Evolutionary conservation across 192 early-diverging fungal species (phyloP), one percentile per base, ranked within the genome.

Genomic region (Endogone sp.): DNA sequence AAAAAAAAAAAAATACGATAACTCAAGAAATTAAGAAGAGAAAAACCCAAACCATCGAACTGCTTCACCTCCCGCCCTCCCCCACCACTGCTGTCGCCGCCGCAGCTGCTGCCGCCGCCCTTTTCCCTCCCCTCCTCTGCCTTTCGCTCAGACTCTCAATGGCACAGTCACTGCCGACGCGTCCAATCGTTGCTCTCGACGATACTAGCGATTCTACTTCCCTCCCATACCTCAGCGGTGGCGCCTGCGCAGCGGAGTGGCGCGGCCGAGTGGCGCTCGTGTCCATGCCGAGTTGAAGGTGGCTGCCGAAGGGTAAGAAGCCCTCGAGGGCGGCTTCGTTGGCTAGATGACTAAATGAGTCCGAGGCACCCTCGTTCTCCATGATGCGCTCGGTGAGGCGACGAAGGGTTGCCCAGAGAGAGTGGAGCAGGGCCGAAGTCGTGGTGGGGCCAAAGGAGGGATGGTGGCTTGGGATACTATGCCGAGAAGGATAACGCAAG

Each of bases 381-480:
- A 78, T 70, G 56, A 72, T 29, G 58, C 74, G 76, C 21, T 60
- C 74, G 25, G 76, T 78, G 4, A 78, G 58, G 1, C 76, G 71
- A 29, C 72, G 60, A 21, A 78, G 29, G 29, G 67, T 69, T 29
- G 66, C 29, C 76, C 76, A 78, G 20, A 78, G 61, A 11, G 65
- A 55, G 2, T 71, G 64, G 10, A 70, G 55, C 31, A 78, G 37
- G n/a, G 71, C 62, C 10, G 76, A 73, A 22, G 72, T 73, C 3
- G 70, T 29, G 8, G 64, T 70, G 3, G 68, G 65, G 27, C 68
- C 60, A 37, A 76, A 56, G 2, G 72, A 66, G 26, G 76, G 76
- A 49, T 78, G 76, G 37, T 78, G 76, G 2, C 63, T 60, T 49
- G 76, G 76, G 56, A 78, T 78, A 30, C 76, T 78, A 58, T 58